phyloP scores from a whole-genome alignment of 352 stramenopile genomes.

The Phytophthora megakarya region DNA sequence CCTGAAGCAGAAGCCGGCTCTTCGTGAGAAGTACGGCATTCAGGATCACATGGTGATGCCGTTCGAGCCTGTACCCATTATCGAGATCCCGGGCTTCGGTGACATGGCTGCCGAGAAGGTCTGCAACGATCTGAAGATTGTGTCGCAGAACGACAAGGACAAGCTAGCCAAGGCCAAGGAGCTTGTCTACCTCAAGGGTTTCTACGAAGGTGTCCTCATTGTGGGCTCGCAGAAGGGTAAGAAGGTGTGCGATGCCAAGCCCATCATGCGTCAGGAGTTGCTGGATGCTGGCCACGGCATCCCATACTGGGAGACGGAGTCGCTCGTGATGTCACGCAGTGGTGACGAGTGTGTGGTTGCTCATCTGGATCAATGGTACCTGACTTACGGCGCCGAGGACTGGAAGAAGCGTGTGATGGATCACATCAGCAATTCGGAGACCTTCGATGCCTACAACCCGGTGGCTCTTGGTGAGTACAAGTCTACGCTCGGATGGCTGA shows the following conservation, averaged over 20 bases:
- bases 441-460: conserved; percentile 96
- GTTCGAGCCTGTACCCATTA: conserved; percentile 99
- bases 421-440: conserved; percentile 93
- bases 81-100: conserved; percentile 99
- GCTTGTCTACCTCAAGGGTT: conserved; percentile 99
- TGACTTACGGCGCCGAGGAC: conserved; percentile 98
- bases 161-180: conserved; percentile 99
- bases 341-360: conserved; percentile 99
- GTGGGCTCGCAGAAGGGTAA: conserved; percentile 96
- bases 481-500: conserved; percentile 98
- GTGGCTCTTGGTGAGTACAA: conserved; percentile 95
- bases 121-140: conserved; percentile 98
- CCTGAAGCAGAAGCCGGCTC: conserved; percentile 98
- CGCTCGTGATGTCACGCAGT: conserved; percentile 94
- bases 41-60: conserved; percentile 98
- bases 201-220: conserved; percentile 99
- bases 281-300: conserved; percentile 94
- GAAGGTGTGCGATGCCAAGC: conserved; percentile 98
- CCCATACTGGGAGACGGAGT: conserved; percentile 99
- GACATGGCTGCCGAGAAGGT: conserved; percentile 96
- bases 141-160: conserved; percentile 98
- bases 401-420: conserved; percentile 96
- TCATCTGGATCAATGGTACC: conserved; percentile 99
- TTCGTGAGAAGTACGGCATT: conserved; percentile 98
- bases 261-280: conserved; percentile 96